A percentile compares a stretch with the other conserved stretches of the same genome.
phyloP scores from a whole-genome alignment of 2,329 filamentous ascomycete genomes.

The Alternaria triticina region DNA sequence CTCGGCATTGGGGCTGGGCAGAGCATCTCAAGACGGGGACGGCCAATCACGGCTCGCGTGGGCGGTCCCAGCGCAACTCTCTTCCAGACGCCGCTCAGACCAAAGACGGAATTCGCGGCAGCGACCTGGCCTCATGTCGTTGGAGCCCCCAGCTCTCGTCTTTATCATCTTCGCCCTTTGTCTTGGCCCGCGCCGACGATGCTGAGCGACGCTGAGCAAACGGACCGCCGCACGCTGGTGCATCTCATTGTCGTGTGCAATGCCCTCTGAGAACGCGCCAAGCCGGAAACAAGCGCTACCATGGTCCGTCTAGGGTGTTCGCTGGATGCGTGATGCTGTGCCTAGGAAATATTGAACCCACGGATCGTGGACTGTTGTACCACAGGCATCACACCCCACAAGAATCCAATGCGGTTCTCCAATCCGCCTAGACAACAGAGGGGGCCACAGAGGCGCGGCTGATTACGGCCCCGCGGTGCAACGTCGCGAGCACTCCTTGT shows the following conservation, averaged over 20 bases:
- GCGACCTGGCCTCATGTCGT: slow-evolving; percentile 9
- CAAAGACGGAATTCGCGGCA: slow-evolving; percentile 39
- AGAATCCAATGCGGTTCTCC: background rate
- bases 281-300: slow-evolving; percentile 14
- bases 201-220: slow-evolving; percentile 15
- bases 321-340: slow-evolving; percentile 13
- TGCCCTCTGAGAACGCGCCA: background rate
- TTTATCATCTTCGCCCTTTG: background rate
- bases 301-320: slow-evolving; percentile 26
- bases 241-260: background rate
- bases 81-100: slow-evolving; percentile 23
- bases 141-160: slow-evolving; percentile 3
- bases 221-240: background rate
- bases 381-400: slow-evolving; percentile 8
- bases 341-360: slow-evolving; percentile 10
- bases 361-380: slow-evolving; percentile 6
- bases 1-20: slow-evolving; percentile 35
- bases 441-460: slow-evolving; percentile 2
- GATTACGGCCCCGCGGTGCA: slow-evolving; percentile 9
- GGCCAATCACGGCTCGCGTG: slow-evolving; percentile 29
- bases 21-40: slow-evolving; percentile 12
- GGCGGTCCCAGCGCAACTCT: slow-evolving; percentile 7
- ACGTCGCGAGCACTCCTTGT: slow-evolving; percentile 5
- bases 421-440: slow-evolving; percentile 3
- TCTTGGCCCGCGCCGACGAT: slow-evolving; percentile 15